Conservation (phyloP, 2,329 filamentous ascomycete genomes). For the Fusarium piperis region DNA sequence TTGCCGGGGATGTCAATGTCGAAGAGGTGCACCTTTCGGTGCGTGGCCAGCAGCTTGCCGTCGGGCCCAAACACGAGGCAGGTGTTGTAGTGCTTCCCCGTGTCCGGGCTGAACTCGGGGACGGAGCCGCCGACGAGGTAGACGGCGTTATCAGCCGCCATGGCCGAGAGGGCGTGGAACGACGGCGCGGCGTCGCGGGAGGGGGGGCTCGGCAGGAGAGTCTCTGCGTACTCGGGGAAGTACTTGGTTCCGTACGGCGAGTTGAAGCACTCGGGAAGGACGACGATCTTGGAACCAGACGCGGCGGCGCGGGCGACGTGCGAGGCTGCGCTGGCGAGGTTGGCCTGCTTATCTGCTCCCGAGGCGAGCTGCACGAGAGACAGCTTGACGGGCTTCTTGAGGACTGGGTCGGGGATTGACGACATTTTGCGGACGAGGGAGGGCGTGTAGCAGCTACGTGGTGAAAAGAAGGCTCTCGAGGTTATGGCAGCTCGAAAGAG, state of each 20-base stretch:
- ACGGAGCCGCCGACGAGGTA: conserved; percentile 94
- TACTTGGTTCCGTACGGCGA: conserved; percentile 91
- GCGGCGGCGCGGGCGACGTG: conserved; percentile 85
- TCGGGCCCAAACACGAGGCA: conserved; percentile 82
- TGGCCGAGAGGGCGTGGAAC: conserved; percentile 82
- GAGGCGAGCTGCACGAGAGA: conserved; percentile 84
- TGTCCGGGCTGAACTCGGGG: conserved; percentile 74
- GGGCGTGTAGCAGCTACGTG: conserved; percentile 2
- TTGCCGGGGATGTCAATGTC: conserved; percentile 97
- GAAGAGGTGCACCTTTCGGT: conserved; percentile 95
- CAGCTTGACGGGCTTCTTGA: conserved; percentile 82
- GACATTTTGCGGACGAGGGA: conserved; percentile 49
- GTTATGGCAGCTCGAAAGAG: conserved; percentile 17
- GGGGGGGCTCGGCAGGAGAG: conserved; percentile 80
- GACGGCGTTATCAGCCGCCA: conserved; percentile 80
- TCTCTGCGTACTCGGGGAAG: conserved; percentile 93
- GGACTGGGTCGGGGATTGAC: conserved; percentile 54
- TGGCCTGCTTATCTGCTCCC: conserved; percentile 83
- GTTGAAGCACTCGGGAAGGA: conserved; percentile 99
- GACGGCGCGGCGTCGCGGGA: conserved; percentile 77
- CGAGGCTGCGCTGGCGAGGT: conserved; percentile 81
- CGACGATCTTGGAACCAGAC: conserved; percentile 83
- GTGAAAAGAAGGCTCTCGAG: conserved; percentile 19
- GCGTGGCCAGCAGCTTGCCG: conserved; percentile 83
- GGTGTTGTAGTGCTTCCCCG: conserved; percentile 87